phyloP scores from a whole-genome alignment of 352 stramenopile species.

The Phytophthora colocasiae region DNA sequence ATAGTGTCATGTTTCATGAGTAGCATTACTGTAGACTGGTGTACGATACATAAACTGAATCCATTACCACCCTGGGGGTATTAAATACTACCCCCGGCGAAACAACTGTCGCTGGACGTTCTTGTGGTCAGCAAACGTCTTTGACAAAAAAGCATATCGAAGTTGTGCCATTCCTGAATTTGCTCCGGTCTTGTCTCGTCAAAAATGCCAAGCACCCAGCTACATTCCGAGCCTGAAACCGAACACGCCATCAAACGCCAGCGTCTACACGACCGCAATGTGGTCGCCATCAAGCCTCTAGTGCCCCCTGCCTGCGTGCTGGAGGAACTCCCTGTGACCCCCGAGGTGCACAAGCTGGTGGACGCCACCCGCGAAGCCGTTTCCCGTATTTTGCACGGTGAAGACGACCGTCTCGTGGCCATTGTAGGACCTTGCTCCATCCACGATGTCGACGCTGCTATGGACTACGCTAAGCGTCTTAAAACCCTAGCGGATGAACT shows the following conservation, averaged over 20 bases:
- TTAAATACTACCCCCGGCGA: slow-evolving; percentile 9
- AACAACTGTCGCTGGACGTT: slow-evolving; percentile 14
- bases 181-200: slow-evolving; percentile 5
- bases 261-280: slow-evolving; percentile 75
- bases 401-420: slow-evolving; percentile 77
- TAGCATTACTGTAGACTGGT: neutral
- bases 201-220: slow-evolving; percentile 39
- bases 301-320: slow-evolving; percentile 73
- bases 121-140: slow-evolving; percentile 15
- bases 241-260: slow-evolving; percentile 64
- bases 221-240: slow-evolving; percentile 34
- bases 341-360: slow-evolving; percentile 73
- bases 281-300: slow-evolving; percentile 75
- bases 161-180: slow-evolving; percentile 45
- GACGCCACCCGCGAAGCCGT: slow-evolving; percentile 57
- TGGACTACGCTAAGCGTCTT: slow-evolving; percentile 77
- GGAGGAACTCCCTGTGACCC: slow-evolving; percentile 77
- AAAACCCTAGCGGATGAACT: slow-evolving; percentile 65
- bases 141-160: slow-evolving; percentile 26
- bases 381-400: slow-evolving; percentile 64
- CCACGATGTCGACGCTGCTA: slow-evolving; percentile 75
- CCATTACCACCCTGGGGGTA: slow-evolving; percentile 2
- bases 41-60: neutral
- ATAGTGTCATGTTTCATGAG: too few species aligned
- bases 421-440: slow-evolving; percentile 87